Evolutionary conservation across 2,329 filamentous ascomycete species (phyloP).

Genomic region (Ceratocystis cubensis): DNA sequence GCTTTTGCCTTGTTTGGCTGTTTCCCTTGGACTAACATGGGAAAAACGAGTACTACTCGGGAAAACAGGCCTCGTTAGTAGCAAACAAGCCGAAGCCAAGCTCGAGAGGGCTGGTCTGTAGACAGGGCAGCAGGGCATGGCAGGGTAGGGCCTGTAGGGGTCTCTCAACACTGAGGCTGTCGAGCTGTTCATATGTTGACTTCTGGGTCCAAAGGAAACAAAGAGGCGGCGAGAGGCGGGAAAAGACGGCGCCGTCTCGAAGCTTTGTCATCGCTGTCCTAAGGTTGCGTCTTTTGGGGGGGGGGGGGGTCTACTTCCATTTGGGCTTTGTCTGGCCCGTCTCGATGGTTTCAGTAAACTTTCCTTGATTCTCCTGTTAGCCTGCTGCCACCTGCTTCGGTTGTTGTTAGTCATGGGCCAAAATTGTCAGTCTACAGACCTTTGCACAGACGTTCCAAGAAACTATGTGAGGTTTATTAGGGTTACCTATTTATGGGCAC

Average conservation of each 20-base stretch:
- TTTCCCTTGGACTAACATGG: not conserved
- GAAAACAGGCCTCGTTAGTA: too few relatives aligned
- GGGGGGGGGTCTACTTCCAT: not conserved
- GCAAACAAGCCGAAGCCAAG: not conserved
- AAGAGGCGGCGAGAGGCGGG: not conserved
- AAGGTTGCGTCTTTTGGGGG: not conserved
- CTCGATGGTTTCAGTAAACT: too few relatives aligned
- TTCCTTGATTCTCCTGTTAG: not conserved
- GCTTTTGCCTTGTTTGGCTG: not conserved
- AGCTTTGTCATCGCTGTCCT: not conserved
- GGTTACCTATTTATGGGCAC: too few relatives aligned
- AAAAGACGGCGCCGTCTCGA: not conserved
- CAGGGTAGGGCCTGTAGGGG: too few relatives aligned
- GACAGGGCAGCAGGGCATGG: too few relatives aligned
- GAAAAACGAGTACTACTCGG: too few relatives aligned
- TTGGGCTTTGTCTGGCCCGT: not conserved
- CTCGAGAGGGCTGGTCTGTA: not conserved
- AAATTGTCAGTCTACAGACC: too few relatives aligned
- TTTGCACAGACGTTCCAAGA: too few relatives aligned
- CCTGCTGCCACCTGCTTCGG: not conserved
- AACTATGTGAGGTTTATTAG: too few relatives aligned
- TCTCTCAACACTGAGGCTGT: too few relatives aligned
- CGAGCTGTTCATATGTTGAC: too few relatives aligned
- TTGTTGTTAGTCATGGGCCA: not conserved
- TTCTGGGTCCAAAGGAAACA: too few relatives aligned